Base-by-base conservation (phyloP, 768 basidiomycete species). In the Grammothele lineata region DNA sequence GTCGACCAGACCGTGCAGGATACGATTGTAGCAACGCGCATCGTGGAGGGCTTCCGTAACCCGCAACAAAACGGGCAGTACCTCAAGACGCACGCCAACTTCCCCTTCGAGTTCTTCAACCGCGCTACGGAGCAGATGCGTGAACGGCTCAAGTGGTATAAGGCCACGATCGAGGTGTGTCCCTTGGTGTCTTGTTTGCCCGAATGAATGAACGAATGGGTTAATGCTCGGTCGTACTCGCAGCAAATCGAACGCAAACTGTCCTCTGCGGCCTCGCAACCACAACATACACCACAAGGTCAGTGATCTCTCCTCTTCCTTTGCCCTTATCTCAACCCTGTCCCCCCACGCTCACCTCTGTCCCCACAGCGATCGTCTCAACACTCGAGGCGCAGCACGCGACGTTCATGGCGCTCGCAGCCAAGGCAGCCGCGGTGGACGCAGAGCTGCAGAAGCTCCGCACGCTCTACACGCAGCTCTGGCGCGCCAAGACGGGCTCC, bases 211-310 rank as follows among this genome's bases (percentile, higher is more conserved):
- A n/a, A n/a, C n/a, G n/a, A n/a, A n/a, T n/a, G n/a, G n/a, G n/a
- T n/a, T n/a, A n/a, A n/a, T n/a, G n/a, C n/a, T n/a, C n/a, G n/a
- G n/a, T n/a, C n/a, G 27, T 14, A 32, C 39, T 34, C 40, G 4
- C 54, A 87, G 85, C 83, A 85, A 84, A 89, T 92, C 55, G 89
- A 92, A 66, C 77, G 87, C 43, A 90, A 87, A 62, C 69, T 91
- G 5, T 78, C 83, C 5, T 83, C 85, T 7, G 77, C 84, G 4
- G 71, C 81, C 6, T 68, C 69, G 40, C 81, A 85, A 57, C 66
- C 74, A 6, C 85, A 87, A 60, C 66, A 70, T 37, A 87, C 87
- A 1, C 89, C 89, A 12, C 89, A 92, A 66, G 78, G 89, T 87
- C 55, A 27, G 66, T 9, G 30, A n/a, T n/a, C n/a, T n/a, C n/a